Conservation (phyloP, 2,329 filamentous ascomycete genomes). For the Cladorrhinum sp. region DNA sequence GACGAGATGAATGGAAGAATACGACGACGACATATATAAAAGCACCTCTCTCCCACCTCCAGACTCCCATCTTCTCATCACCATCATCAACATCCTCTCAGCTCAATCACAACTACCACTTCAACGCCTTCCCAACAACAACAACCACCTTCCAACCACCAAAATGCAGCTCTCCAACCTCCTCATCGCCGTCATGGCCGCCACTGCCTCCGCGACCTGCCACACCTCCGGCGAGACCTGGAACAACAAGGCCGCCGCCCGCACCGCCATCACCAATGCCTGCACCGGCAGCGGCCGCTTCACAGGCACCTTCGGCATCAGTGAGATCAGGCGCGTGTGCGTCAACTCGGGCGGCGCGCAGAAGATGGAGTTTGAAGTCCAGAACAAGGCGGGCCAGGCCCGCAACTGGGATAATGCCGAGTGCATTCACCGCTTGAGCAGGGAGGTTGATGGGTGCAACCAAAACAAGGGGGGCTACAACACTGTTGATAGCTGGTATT, state of each 20-base stretch:
- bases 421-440: not conserved
- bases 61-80: conserved; percentile 1
- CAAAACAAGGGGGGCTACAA: not conserved
- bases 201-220: not conserved
- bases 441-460: not conserved
- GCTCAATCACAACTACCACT: not conserved
- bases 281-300: not conserved
- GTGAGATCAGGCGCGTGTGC: not conserved
- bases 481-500: not conserved
- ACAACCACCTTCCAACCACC: not conserved
- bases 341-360: not conserved
- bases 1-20: conserved; percentile 7
- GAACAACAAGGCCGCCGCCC: not conserved
- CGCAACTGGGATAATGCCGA: not conserved
- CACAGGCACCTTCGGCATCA: not conserved
- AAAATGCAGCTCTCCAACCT: conserved; percentile 7
- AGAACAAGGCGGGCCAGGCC: not conserved
- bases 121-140: not conserved
- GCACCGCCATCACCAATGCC: conserved; percentile 1
- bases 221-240: not conserved
- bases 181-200: conserved; percentile 4
- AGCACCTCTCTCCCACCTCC: conserved; percentile 1
- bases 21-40: conserved; percentile 1
- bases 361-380: conserved; percentile 2
- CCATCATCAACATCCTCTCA: not conserved